Percentiles rank a stretch among this genome's conserved stretches.
Evolutionary conservation across 2,329 filamentous ascomycete genomes (phyloP).

Genomic region (Lithohypha guttulata): DNA sequence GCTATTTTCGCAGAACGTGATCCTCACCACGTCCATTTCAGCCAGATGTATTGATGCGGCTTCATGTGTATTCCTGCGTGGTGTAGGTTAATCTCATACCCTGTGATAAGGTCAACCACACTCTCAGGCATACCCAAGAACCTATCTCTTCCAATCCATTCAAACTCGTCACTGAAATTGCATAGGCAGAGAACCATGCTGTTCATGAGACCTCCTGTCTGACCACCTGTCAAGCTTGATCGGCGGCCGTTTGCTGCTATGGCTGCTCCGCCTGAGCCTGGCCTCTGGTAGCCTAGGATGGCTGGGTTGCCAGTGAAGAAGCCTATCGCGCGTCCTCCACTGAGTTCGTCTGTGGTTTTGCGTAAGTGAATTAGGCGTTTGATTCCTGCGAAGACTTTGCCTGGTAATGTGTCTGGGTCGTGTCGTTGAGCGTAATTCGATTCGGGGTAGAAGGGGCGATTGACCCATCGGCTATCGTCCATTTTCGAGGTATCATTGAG

Average conservation of each 20-base stretch:
- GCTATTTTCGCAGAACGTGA: too few species aligned
- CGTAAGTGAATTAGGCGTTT: conserved; percentile 17
- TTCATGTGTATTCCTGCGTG: conserved; percentile 18
- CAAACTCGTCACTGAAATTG: conserved; percentile 17
- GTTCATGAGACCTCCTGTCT: too few species aligned
- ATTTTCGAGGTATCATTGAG: conserved; percentile 19
- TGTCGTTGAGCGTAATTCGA: conserved; percentile 16
- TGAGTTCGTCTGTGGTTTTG: conserved; percentile 17
- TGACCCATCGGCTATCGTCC: conserved; percentile 20
- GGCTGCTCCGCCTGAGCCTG: too few species aligned
- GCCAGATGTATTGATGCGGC: conserved; percentile 19
- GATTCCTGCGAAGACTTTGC: conserved; percentile 17
- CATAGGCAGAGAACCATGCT: conserved; percentile 18
- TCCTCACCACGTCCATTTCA: too few species aligned
- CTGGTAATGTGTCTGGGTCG: conserved; percentile 15
- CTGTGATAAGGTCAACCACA: conserved; percentile 15
- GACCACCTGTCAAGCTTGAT: too few species aligned
- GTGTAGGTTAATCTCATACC: conserved; percentile 16
- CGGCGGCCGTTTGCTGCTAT: too few species aligned
- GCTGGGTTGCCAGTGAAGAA: conserved; percentile 19
- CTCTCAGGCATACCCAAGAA: conserved; percentile 18
- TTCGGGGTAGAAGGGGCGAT: conserved; percentile 17
- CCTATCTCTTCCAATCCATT: conserved; percentile 19
- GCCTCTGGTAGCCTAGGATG: conserved; percentile 19
- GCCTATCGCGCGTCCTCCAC: conserved; percentile 16